A percentile compares a stretch with the other conserved stretches of the same genome.
phyloP scores from a whole-genome alignment of 495 filamentous ascomycete species.

The Penicillium longicatenatum region DNA sequence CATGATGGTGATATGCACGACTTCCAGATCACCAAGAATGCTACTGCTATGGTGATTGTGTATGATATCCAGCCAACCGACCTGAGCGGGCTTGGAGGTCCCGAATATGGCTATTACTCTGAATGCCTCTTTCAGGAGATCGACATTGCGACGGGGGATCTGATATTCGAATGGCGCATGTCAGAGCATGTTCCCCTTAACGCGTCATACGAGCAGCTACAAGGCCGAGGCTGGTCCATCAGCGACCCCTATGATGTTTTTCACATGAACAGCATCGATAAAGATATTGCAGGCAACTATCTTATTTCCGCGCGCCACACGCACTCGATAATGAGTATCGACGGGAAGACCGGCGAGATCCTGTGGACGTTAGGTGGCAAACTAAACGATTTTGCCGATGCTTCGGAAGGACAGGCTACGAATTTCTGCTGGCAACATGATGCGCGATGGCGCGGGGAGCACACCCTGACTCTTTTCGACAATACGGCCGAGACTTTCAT shows the following conservation, averaged over 20 bases:
- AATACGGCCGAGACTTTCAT: conserved; percentile 40
- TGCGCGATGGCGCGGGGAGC: conserved; percentile 45
- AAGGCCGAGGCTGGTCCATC: conserved; percentile 17
- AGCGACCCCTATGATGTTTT: conserved; percentile 48
- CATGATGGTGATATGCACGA: conserved; percentile 47
- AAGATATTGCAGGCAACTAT: conserved; percentile 53
- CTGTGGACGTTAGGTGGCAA: conserved; percentile 59
- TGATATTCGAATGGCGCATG: conserved; percentile 46
- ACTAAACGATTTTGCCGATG: conserved; percentile 47
- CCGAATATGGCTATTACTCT: conserved; percentile 41
- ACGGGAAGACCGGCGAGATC: conserved; percentile 49
- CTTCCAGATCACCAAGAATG: conserved; percentile 44
- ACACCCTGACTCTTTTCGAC: conserved; percentile 53
- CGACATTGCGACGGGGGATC: conserved; percentile 39
- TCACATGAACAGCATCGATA: conserved; percentile 62
- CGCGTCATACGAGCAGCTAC: conserved; percentile 24
- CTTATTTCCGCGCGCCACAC: conserved; percentile 56
- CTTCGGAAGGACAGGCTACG: conserved; percentile 42
- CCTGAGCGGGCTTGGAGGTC: conserved; percentile 45
- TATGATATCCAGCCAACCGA: conserved; percentile 51
- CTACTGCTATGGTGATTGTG: conserved; percentile 53
- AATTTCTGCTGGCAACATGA: conserved; percentile 57
- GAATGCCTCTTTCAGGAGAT: conserved; percentile 47
- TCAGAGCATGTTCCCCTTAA: conserved; percentile 28
- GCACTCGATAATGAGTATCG: conserved; percentile 45